Percentiles rank a stretch among this genome's conserved stretches.
Evolutionary conservation across 176 grass and related monocot species (phyloP).

Genomic region (Lolium rigidum): DNA sequence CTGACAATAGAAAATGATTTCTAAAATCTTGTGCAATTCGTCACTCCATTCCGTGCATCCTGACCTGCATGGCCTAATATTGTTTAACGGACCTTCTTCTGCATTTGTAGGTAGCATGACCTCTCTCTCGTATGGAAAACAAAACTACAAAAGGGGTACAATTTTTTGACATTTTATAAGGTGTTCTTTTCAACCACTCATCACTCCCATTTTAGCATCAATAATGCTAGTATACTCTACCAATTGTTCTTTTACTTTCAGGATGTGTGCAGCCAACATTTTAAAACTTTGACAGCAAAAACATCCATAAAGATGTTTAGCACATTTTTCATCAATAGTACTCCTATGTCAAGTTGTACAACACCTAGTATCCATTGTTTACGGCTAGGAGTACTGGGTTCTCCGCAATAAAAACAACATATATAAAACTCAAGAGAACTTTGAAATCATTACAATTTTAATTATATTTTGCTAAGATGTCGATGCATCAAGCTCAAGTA

Average conservation of each 20-base stretch:
- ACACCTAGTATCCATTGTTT: no score
- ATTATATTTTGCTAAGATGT: neutral
- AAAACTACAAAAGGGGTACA: neutral
- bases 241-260: neutral
- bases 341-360: neutral
- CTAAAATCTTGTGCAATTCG: neutral
- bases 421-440: no score
- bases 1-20: neutral
- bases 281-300: neutral
- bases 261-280: neutral
- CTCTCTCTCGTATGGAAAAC: neutral
- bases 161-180: neutral
- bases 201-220: neutral
- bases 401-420: no score
- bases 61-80: neutral
- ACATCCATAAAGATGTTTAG: neutral
- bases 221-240: neutral
- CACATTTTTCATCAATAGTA: neutral
- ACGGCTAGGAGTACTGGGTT: no score
- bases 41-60: neutral
- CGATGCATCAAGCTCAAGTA: neutral
- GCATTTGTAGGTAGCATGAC: neutral
- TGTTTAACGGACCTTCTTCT: neutral
- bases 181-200: neutral
- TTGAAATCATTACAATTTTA: neutral